Evolutionary conservation across 192 early-diverging fungal species (phyloP), one percentile per base, ranked within the genome.

Genomic region (Entomortierella parvispora): DNA sequence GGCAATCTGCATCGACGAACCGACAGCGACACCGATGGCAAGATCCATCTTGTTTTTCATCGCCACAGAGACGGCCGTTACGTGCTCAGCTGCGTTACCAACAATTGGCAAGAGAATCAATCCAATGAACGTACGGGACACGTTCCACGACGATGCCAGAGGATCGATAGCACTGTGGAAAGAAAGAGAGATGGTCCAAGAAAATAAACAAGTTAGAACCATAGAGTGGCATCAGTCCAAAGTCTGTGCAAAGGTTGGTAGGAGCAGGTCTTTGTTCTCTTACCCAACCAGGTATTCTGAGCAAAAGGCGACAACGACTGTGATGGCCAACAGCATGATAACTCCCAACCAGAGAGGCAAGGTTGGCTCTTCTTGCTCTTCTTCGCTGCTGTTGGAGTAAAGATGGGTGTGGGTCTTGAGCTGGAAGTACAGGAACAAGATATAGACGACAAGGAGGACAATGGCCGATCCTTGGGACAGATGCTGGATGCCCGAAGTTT

Each of bases 21-120:
- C 97, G 8, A 97, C 83, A 26, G 96, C 95, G 25, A 97, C 91
- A 55, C 92, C 88, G 58, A 98, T 86, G 0, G 93, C 90, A 40
- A 98, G 71, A 66, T 97, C 93, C 95, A 95, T 96, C 83, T 96
- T 96, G 85, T 95, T 90, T 68, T 91, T 89, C 54, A 93, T 87
- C 2, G 95, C 92, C 10, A 88, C 89, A 2, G 87, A 88, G 29
- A 95, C 84, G 22, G 94, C 94, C 0, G 92, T 95, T 29, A 94
- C 87, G 70, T 97, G 94, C 82, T 93, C 91, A 18, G 94, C 93
- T 4, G 93, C 94, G 62, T 96, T 96, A 34, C 95, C 95, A 20
- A 97, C 95, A 45, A 97, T 93, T 2, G 96, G 95, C 45, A 98
- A 69, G 15, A 98, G 63, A 66, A 97, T 92, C 48, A 98, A 88